Evolutionary conservation across 306 rosid genomes (phyloP).

Genomic region (Macrotyloma uniflorum): DNA sequence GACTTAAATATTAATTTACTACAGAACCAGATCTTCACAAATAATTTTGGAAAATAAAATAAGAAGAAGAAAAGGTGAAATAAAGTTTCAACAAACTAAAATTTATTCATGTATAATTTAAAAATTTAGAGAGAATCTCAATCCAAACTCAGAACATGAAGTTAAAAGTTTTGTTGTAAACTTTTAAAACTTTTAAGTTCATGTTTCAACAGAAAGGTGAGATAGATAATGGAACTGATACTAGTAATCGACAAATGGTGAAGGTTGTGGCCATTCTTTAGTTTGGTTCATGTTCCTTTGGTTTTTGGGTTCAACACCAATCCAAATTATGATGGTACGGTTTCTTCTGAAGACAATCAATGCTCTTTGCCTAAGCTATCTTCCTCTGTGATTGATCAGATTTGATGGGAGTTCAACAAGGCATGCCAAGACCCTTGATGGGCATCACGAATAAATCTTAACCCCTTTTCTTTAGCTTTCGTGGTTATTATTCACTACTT

Average conservation of each 20-base stretch:
- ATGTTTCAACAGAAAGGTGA: background rate
- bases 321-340: background rate
- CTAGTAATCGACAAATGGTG: slow-evolving; percentile 10
- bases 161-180: no score
- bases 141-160: no score
- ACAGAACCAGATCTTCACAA: no score
- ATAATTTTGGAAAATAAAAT: no score
- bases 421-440: background rate
- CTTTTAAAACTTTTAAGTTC: no score
- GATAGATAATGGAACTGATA: background rate
- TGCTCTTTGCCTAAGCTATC: background rate
- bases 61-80: no score
- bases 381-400: slow-evolving; percentile 19
- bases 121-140: no score
- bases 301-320: background rate
- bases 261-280: slow-evolving; percentile 6
- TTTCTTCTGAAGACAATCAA: background rate
- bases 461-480: background rate
- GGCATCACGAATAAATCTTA: background rate
- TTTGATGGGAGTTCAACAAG: background rate
- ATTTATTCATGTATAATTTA: no score
- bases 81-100: no score
- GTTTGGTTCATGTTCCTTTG: slow-evolving; percentile 9
- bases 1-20: no score
- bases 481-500: background rate